Conservation (phyloP, 805 yeast genomes). For the Pichia rugopelliculosa region DNA sequence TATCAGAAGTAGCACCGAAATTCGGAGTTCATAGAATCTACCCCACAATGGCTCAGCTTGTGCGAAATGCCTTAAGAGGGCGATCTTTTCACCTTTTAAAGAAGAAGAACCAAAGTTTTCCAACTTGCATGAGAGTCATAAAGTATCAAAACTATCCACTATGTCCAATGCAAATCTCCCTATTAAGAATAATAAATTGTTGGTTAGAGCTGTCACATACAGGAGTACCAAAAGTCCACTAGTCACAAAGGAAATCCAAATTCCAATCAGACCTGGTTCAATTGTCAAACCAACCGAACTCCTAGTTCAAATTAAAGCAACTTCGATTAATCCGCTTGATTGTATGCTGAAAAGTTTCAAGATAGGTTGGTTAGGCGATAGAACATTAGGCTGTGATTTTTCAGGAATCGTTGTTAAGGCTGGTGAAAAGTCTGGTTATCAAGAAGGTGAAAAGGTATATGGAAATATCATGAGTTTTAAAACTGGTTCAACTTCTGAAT, state of each 20-base stretch:
- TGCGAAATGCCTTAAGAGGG: no score
- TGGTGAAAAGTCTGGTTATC: slow-evolving; percentile 14
- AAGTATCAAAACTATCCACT: background rate
- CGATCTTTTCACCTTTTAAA: no score
- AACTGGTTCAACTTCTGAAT: slow-evolving; percentile 42
- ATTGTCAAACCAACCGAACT: slow-evolving; percentile 13
- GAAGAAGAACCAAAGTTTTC: no score
- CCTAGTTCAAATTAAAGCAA: slow-evolving; percentile 15
- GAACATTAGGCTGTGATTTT: slow-evolving; percentile 19
- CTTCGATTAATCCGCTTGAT: slow-evolving; percentile 20
- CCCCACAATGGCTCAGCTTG: no score
- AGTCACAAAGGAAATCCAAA: slow-evolving; percentile 6
- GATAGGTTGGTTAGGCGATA: slow-evolving; percentile 7
- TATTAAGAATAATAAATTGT: slow-evolving; percentile 7
- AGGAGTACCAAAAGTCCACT: slow-evolving; percentile 10
- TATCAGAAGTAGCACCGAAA: no score
- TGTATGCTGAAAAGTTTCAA: slow-evolving; percentile 8
- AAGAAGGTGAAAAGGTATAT: slow-evolving; percentile 18
- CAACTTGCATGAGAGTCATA: no score
- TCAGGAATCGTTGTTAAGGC: slow-evolving; percentile 17
- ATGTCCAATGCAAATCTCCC: slow-evolving; percentile 1
- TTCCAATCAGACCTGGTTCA: slow-evolving; percentile 2
- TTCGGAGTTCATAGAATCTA: background rate
- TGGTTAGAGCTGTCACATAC: slow-evolving; percentile 14
- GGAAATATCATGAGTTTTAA: slow-evolving; percentile 10